Base-by-base conservation (phyloP, 1,284 basidiomycete species). In the Puccinia hordei region DNA sequence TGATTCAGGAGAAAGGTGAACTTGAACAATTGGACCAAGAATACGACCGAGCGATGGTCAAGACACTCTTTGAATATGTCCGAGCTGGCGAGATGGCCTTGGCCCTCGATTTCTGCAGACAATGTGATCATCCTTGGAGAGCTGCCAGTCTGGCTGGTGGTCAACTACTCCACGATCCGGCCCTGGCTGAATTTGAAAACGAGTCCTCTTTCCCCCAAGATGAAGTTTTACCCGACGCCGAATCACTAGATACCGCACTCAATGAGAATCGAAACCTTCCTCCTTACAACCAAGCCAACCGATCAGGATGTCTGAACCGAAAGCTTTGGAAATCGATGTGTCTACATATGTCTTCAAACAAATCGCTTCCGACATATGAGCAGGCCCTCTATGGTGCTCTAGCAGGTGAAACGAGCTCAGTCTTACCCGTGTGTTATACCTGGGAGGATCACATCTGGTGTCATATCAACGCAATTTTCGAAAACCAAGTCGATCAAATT, bases 361-460 rank as follows among this genome's bases (percentile, higher is more conserved):
- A 90, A 44, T 87, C 88, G 30, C 87, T 97, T 6, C 88, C 92
- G 0, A 88, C 90, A 17, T 88, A 90, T 72, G 95, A 98, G 85
- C 90, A 94, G 19, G 89, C 91, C 0, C 87, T 98, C 0, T 96
- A 95, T 83, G 95, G 95, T 0, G 91, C 94, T 0, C 89, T 99
- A 9, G 91, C 91, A 0, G 95, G 95, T 3, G 94, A 96, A 5
- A 89, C 93, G 0, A 88, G 88, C 8, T 88, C 94, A 9, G 90
- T 98, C 13, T 84, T 89, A 2, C 89, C 91, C 0, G 91, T 92
- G 4, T 95, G 94, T 84, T 87, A 91, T 49, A 92, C 91, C 35
- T 99, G 95, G 95, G 92, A 95, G 85, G 96, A 99, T 84, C 90
- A 94, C 82, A 88, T 98, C 0, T 99, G 96, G 97, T 93, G 93